Percentiles rank a stretch among this genome's conserved stretches.
These are phyloP conservation scores for Erodium moschatum DNA, from an alignment of 441 rosid species.

Conservation along the genomic window DNA sequence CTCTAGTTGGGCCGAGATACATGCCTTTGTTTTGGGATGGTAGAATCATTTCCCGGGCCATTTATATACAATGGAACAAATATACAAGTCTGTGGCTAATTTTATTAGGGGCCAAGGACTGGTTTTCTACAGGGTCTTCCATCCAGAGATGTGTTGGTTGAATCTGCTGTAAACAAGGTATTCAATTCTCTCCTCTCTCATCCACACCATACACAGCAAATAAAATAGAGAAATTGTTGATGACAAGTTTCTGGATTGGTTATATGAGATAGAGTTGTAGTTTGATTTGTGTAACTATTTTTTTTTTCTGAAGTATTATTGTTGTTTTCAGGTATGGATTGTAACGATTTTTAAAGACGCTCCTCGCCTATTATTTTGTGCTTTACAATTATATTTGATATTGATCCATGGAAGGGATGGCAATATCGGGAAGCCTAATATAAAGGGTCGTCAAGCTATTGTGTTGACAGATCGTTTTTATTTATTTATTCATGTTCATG, in stretches of 20 bases:
- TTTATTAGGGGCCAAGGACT: slow-evolving; percentile 38
- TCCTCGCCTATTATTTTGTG: not conserved
- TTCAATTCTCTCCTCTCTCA: not conserved
- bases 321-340: not conserved
- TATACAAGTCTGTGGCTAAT: slow-evolving; percentile 39
- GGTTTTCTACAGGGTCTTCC: slow-evolving; percentile 23
- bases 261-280: no score
- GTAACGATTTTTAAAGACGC: not conserved
- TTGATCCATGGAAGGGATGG: not conserved
- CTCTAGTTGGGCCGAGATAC: slow-evolving; percentile 40
- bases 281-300: not conserved
- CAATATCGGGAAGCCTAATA: not conserved
- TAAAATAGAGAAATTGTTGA: no score
- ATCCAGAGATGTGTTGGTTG: slow-evolving; percentile 19
- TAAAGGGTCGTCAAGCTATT: no score
- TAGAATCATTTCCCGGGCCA: slow-evolving; percentile 20
- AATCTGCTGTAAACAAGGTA: slow-evolving; percentile 24
- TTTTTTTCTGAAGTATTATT: not conserved
- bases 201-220: not conserved
- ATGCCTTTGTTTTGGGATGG: slow-evolving; percentile 33
- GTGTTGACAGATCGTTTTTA: no score
- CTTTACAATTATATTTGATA: not conserved
- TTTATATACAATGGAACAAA: slow-evolving; percentile 30
- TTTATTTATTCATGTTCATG: no score
- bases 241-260: not conserved